phyloP scores from a whole-genome alignment of 306 rosid species.

The Prunus padus region DNA sequence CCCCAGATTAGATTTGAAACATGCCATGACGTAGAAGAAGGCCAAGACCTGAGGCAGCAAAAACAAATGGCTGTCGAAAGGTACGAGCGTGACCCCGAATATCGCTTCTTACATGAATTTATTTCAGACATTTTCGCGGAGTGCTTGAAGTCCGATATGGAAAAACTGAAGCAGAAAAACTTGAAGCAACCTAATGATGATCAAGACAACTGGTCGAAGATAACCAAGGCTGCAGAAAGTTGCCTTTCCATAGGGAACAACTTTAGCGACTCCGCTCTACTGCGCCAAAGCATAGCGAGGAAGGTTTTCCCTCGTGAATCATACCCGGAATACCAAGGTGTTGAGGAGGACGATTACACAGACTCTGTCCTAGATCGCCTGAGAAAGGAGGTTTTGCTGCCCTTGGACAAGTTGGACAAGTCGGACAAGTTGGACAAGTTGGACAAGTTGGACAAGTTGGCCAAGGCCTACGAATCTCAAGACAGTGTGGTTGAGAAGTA shows the following conservation, averaged over 20 bases:
- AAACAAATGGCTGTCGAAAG: background rate
- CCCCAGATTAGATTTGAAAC: too few relatives aligned
- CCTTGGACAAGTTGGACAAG: constrained; percentile 22
- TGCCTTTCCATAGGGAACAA: background rate
- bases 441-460: constrained; percentile 15
- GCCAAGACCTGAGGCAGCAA: too few relatives aligned
- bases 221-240: constrained; percentile 15
- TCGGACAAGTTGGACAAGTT: constrained; percentile 26
- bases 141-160: constrained; percentile 43
- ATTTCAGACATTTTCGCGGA: constrained; percentile 49
- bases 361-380: constrained; percentile 52
- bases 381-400: constrained; percentile 56
- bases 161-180: constrained; percentile 29
- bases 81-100: constrained; percentile 28
- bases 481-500: constrained; percentile 41
- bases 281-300: constrained; percentile 52
- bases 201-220: constrained; percentile 17
- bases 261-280: constrained; percentile 44
- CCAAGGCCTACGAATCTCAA: background rate
- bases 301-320: constrained; percentile 49
- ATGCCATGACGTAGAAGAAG: too few relatives aligned
- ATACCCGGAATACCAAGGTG: constrained; percentile 30
- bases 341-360: constrained; percentile 54
- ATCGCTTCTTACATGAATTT: constrained; percentile 34
- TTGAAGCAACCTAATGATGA: constrained; percentile 22